phyloP scores from a whole-genome alignment of 202 grass and related monocot genomes.

The Setaria italica region DNA sequence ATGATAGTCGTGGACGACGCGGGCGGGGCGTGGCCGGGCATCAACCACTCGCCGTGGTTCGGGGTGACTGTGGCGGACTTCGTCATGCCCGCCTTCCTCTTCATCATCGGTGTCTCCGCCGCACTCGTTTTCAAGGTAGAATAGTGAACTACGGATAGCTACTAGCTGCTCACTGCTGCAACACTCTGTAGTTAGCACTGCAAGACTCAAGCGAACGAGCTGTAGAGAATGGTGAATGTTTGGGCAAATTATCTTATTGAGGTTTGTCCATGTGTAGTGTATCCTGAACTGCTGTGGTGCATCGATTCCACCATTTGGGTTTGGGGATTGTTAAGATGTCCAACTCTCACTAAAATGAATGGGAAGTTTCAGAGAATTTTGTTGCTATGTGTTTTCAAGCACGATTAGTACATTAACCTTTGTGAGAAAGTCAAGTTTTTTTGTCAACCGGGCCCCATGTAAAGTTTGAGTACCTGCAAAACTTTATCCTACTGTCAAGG shows the following conservation, averaged over 20 bases:
- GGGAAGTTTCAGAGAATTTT: not conserved
- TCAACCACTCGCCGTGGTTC: slow-evolving; percentile 95
- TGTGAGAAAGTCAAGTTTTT: not conserved
- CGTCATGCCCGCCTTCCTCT: slow-evolving; percentile 96
- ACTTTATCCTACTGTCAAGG: not conserved
- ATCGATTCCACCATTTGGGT: not conserved
- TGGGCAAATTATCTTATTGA: not conserved
- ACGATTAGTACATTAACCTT: not conserved
- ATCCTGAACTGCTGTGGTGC: not conserved
- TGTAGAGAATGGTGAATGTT: not conserved
- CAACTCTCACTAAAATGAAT: not conserved
- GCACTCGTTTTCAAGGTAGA: slow-evolving; percentile 90
- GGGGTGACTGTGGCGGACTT: slow-evolving; percentile 92
- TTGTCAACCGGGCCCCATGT: not conserved
- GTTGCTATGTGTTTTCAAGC: not conserved
- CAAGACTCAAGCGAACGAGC: not conserved
- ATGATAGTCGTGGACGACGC: slow-evolving; percentile 97
- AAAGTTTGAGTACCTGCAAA: slow-evolving; percentile 17
- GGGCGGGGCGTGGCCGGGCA: slow-evolving; percentile 87
- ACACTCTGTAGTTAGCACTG: not conserved
- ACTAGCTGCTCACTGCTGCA: not conserved
- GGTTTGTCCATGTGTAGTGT: not conserved
- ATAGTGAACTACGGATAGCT: not conserved
- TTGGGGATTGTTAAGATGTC: not conserved
- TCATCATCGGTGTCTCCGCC: slow-evolving; percentile 82